Conservation (phyloP, 345 rosid species). For the Gossypium thurberi region DNA sequence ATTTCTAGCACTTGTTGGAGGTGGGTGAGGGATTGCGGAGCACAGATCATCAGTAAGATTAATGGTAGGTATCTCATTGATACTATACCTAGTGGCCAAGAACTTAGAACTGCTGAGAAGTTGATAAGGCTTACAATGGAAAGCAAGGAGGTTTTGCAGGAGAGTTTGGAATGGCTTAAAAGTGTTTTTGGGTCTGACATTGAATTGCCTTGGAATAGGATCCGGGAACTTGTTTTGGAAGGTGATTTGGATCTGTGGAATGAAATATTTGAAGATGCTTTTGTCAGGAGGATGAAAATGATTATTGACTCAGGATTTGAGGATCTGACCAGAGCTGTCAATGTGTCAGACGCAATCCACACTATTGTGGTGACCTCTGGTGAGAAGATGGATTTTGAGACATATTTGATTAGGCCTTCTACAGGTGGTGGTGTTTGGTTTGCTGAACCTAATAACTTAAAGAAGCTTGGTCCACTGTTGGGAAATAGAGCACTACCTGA, state of each 20-base stretch:
- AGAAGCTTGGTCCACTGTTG: constrained; percentile 40
- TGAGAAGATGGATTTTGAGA: constrained; percentile 63
- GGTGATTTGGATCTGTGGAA: constrained; percentile 93
- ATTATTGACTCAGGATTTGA: constrained; percentile 63
- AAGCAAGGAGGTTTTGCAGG: constrained; percentile 76
- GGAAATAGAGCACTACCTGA: constrained; percentile 44
- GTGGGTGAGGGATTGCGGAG: constrained; percentile 81
- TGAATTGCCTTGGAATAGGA: constrained; percentile 96
- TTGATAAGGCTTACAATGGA: constrained; percentile 72
- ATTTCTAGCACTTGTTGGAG: constrained; percentile 57
- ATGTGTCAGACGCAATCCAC: constrained; percentile 44
- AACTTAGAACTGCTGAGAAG: constrained; percentile 84
- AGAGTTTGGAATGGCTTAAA: constrained; percentile 93
- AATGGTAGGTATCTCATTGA: constrained; percentile 62
- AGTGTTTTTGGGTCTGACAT: constrained; percentile 92
- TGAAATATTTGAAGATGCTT: constrained; percentile 94
- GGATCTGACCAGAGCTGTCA: constrained; percentile 49
- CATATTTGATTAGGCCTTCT: constrained; percentile 74
- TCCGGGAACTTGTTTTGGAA: constrained; percentile 76
- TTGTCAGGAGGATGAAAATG: constrained; percentile 78
- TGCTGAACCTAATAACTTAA: constrained; percentile 59
- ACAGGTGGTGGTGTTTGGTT: constrained; percentile 98
- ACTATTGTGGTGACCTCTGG: constrained; percentile 37
- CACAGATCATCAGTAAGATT: constrained; percentile 53
- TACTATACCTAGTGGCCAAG: constrained; percentile 56